Evolutionary conservation across 345 rosid genomes (phyloP).

Genomic region (Excoecaria agallocha): DNA sequence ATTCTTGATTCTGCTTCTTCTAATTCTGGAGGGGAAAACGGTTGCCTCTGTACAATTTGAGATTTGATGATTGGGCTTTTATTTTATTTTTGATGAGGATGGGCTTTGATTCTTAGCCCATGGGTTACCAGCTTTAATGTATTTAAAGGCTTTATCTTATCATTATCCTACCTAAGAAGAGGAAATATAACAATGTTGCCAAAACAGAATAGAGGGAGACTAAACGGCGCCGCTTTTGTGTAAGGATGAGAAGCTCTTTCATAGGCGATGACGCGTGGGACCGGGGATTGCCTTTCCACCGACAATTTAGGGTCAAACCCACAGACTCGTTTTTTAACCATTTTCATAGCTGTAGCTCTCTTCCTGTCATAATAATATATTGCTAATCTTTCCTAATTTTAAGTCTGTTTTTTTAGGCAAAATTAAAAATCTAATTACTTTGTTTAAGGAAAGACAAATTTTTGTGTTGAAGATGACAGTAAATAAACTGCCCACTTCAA

Average conservation of each 20-base stretch:
- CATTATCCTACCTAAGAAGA: not conserved
- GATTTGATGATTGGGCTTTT: not conserved
- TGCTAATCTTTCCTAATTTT: too few relatives aligned
- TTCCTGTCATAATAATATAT: too few relatives aligned
- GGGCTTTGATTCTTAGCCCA: too few relatives aligned
- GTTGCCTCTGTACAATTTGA: not conserved
- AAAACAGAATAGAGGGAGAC: not conserved
- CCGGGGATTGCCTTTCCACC: not conserved
- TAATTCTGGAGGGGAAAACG: not conserved
- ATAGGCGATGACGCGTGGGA: not conserved
- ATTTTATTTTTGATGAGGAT: too few relatives aligned
- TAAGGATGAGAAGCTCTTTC: not conserved
- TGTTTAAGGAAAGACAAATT: too few relatives aligned
- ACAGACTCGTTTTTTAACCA: not conserved
- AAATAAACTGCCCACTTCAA: too few relatives aligned
- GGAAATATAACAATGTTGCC: not conserved
- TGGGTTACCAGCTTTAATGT: too few relatives aligned
- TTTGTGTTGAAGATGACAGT: too few relatives aligned
- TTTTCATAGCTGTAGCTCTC: not conserved
- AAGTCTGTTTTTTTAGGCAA: too few relatives aligned
- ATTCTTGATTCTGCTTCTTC: not conserved
- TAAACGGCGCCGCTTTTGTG: not conserved
- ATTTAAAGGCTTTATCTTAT: not conserved
- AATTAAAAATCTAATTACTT: too few relatives aligned
- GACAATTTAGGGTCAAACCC: constrained; percentile 21